Conservation (phyloP, 495 filamentous ascomycete genomes). For the Talaromyces ruber region DNA sequence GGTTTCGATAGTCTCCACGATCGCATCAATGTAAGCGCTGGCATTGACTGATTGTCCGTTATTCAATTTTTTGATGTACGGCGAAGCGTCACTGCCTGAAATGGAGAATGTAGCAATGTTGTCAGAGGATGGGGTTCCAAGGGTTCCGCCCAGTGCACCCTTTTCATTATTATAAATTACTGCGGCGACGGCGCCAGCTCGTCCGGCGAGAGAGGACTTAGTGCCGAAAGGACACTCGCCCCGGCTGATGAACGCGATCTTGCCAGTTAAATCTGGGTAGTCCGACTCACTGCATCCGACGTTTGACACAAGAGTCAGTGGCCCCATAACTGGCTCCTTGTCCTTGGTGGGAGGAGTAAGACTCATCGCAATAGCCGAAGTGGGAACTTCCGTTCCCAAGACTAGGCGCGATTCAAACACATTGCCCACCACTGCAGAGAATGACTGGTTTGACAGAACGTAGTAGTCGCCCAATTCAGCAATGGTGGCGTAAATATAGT, state of each 20-base stretch:
- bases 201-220: conserved; percentile 48
- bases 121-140: background rate
- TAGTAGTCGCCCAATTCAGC: background rate
- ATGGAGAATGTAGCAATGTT: background rate
- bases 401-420: background rate
- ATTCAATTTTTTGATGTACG: background rate
- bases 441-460: background rate
- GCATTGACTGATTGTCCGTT: conserved; percentile 26
- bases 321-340: background rate
- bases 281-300: background rate
- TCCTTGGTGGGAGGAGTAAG: background rate
- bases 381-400: background rate
- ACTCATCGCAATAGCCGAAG: background rate
- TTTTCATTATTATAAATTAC: conserved; percentile 52
- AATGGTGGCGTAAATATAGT: background rate
- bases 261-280: conserved; percentile 24
- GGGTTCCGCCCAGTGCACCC: conserved; percentile 10
- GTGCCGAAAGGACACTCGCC: conserved; percentile 52
- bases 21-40: conserved; percentile 46
- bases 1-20: conserved; percentile 35
- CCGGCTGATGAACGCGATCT: conserved; percentile 49
- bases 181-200: conserved; percentile 50
- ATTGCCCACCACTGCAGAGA: background rate
- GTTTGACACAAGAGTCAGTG: background rate
- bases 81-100: background rate